Conservation (phyloP, 2,329 filamentous ascomycete genomes). For the Aspergillus aculeatus region DNA sequence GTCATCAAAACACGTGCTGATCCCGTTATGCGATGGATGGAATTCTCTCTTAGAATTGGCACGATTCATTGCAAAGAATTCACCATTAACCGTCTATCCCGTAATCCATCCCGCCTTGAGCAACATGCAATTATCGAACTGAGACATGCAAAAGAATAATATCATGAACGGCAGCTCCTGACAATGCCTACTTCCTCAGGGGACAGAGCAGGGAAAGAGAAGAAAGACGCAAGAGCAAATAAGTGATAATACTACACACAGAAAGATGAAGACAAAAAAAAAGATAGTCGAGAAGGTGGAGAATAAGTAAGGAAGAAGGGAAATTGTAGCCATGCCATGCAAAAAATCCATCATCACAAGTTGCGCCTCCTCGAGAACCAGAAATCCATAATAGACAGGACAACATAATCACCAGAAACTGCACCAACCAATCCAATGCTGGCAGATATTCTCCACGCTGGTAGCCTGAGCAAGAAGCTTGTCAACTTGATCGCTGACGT, state of each 20-base stretch:
- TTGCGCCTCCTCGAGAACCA: constrained; percentile 28
- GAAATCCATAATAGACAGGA: constrained; percentile 14
- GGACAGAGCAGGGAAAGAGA: neutral
- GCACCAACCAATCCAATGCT: constrained; percentile 99
- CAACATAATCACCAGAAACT: constrained; percentile 75
- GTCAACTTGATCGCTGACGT: constrained; percentile 84
- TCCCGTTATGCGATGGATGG: neutral
- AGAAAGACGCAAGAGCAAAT: constrained; percentile 1
- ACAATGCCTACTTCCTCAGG: neutral
- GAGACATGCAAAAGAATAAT: neutral
- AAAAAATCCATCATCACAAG: constrained; percentile 26
- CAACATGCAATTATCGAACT: neutral
- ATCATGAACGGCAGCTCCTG: constrained; percentile 6
- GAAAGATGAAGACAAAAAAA: constrained; percentile 8
- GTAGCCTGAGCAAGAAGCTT: constrained; percentile 93
- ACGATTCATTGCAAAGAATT: neutral
- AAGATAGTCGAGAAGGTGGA: constrained; percentile 13
- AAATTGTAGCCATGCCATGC: constrained; percentile 18
- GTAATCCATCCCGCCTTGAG: neutral
- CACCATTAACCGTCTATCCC: constrained; percentile 6
- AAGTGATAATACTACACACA: constrained; percentile 14
- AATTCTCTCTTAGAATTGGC: neutral
- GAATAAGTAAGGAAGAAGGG: constrained; percentile 14
- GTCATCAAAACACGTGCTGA: constrained; percentile 1
- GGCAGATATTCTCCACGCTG: constrained; percentile 93